Evolutionary conservation across 768 basidiomycete species (phyloP).

Genomic region (Gyrodon lividus): DNA sequence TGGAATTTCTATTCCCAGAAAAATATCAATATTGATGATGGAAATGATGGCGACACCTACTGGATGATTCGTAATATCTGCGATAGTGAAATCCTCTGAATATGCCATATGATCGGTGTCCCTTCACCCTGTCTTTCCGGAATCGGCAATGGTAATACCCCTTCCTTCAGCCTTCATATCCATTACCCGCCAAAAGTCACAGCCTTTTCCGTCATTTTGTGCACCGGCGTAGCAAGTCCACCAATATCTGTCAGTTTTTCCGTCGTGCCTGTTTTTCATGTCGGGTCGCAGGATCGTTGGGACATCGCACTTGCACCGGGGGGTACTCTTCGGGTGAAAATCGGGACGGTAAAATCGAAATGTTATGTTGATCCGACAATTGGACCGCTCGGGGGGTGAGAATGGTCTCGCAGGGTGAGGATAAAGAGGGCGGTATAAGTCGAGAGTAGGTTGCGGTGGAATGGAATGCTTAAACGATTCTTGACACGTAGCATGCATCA

Average conservation of each 20-base stretch:
- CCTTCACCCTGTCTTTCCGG: not conserved
- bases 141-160: slow-evolving; percentile 42
- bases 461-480: slow-evolving; percentile 80
- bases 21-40: not conserved
- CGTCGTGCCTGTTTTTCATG: slow-evolving; percentile 70
- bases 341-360: slow-evolving; percentile 87
- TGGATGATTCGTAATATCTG: not conserved
- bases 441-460: slow-evolving; percentile 68
- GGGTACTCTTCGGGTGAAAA: slow-evolving; percentile 63
- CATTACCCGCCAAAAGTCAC: slow-evolving; percentile 72
- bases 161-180: slow-evolving; percentile 68
- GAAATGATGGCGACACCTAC: slow-evolving; percentile 2
- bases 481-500: slow-evolving; percentile 86
- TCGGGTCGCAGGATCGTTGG: slow-evolving; percentile 72
- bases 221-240: slow-evolving; percentile 75
- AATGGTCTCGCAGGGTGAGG: slow-evolving; percentile 33
- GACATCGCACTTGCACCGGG: slow-evolving; percentile 70
- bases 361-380: slow-evolving; percentile 79
- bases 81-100: not conserved
- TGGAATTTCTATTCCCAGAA: too few species aligned
- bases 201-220: slow-evolving; percentile 83
- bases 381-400: slow-evolving; percentile 45
- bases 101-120: too few species aligned
- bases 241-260: slow-evolving; percentile 64
- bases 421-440: slow-evolving; percentile 64